A percentile compares a stretch with the other conserved stretches of the same genome.
Evolutionary conservation across 2,329 filamentous ascomycete genomes (phyloP).

Genomic region (Cylindrodendrum hubeiense): DNA sequence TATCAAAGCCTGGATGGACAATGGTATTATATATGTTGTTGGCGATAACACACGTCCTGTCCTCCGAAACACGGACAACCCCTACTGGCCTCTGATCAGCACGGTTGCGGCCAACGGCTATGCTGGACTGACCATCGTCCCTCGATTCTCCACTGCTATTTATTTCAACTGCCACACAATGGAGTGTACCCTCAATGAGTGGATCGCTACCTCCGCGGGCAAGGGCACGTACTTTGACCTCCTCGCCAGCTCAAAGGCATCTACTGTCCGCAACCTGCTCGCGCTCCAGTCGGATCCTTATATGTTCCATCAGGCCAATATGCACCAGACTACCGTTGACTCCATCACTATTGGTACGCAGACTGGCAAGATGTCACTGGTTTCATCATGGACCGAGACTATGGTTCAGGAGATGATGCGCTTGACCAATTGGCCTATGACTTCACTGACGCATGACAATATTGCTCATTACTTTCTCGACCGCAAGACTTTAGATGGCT

Average conservation of each 20-base stretch:
- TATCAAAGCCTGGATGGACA: constrained; percentile 33
- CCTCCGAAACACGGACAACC: constrained; percentile 14
- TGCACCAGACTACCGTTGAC: constrained; percentile 22
- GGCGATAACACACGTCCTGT: constrained; percentile 33
- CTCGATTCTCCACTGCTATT: constrained; percentile 32
- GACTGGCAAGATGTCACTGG: constrained; percentile 26
- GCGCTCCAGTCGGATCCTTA: constrained; percentile 29
- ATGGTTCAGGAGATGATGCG: constrained; percentile 30
- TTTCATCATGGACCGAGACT: constrained; percentile 32
- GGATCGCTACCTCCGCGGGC: constrained; percentile 33
- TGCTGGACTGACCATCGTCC: constrained; percentile 25
- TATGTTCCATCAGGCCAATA: constrained; percentile 38
- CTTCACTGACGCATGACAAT: constrained; percentile 28
- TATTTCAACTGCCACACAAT: constrained; percentile 35
- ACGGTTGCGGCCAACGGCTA: constrained; percentile 32
- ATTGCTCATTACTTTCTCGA: constrained; percentile 33
- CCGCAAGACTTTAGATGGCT: constrained; percentile 27
- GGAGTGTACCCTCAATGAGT: constrained; percentile 28
- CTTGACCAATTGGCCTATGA: constrained; percentile 32
- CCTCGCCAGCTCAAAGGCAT: constrained; percentile 18
- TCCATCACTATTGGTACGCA: constrained; percentile 26
- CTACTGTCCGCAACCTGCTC: constrained; percentile 24
- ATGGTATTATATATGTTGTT: constrained; percentile 29
- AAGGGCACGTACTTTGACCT: constrained; percentile 22
- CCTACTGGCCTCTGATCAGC: constrained; percentile 33